These are phyloP conservation scores for Neonectria coccinea DNA, from an alignment of 2,329 filamentous ascomycete genomes.

Conservation along the genomic window DNA sequence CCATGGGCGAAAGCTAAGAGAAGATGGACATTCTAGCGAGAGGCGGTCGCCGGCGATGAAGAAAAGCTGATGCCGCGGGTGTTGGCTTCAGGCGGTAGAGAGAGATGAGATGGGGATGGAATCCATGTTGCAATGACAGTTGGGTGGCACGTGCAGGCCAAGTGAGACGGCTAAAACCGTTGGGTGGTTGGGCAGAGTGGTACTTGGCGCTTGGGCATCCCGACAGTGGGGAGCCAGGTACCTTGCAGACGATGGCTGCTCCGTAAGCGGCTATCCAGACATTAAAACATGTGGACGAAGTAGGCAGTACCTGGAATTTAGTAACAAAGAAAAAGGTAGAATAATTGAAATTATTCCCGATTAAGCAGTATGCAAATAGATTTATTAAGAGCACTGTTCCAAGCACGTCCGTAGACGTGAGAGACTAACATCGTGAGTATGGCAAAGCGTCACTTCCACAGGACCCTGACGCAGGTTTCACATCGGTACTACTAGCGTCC, in stretches of 20 bases:
- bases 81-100: conserved; percentile 26
- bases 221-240: conserved; percentile 29
- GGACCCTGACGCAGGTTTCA: neutral
- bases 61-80: conserved; percentile 29
- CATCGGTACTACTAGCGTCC: neutral
- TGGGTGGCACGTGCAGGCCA: conserved; percentile 43
- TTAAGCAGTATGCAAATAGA: neutral
- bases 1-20: conserved; percentile 19
- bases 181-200: conserved; percentile 43
- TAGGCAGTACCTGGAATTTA: neutral
- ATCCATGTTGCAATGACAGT: conserved; percentile 29
- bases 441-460: neutral
- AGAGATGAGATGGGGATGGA: conserved; percentile 37
- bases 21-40: conserved; percentile 35
- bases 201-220: conserved; percentile 34
- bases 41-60: conserved; percentile 27
- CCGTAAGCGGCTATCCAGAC: conserved; percentile 14
- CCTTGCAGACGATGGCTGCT: conserved; percentile 20
- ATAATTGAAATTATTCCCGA: neutral
- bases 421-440: neutral
- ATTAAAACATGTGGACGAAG: neutral
- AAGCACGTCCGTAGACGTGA: neutral
- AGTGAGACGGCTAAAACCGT: conserved; percentile 43
- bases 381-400: neutral
- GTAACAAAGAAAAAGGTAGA: neutral